phyloP scores from a whole-genome alignment of 169 alveolate species.

The Eimeria necatrix region DNA sequence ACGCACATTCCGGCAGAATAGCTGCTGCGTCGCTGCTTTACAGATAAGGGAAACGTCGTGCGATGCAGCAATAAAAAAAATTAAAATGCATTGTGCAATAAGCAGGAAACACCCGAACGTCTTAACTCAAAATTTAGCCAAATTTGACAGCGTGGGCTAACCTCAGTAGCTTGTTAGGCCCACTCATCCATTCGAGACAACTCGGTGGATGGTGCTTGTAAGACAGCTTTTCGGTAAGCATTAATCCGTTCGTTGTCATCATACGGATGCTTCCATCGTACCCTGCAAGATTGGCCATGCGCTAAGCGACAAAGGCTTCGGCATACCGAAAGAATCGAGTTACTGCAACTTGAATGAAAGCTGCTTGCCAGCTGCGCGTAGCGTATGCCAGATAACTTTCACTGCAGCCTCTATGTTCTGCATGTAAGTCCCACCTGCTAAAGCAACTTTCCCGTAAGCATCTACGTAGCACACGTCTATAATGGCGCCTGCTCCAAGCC shows the following conservation, averaged over 20 bases:
- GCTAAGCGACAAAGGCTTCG: neutral
- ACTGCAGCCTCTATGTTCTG: neutral
- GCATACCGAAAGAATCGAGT: neutral
- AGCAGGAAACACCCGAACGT: too few relatives aligned
- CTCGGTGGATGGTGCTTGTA: slow-evolving; percentile 68
- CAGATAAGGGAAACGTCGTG: too few relatives aligned
- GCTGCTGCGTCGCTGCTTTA: too few relatives aligned
- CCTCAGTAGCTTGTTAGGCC: slow-evolving; percentile 71
- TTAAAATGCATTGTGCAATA: too few relatives aligned
- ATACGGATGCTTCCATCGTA: slow-evolving; percentile 53
- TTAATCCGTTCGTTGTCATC: slow-evolving; percentile 65
- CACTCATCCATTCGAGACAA: slow-evolving; percentile 70
- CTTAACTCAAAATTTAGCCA: too few relatives aligned
- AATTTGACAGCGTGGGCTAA: neutral
- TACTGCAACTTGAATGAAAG: neutral
- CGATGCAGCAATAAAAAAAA: neutral
- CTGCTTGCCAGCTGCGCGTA: too few relatives aligned
- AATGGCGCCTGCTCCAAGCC: slow-evolving; percentile 24
- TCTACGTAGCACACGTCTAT: slow-evolving; percentile 61
- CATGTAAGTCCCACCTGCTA: slow-evolving; percentile 28
- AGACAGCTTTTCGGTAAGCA: slow-evolving; percentile 56
- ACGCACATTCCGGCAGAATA: too few relatives aligned
- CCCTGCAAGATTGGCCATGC: slow-evolving; percentile 1
- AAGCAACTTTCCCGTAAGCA: slow-evolving; percentile 51
- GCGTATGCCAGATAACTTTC: neutral